Base-by-base conservation (phyloP, 768 basidiomycete genomes). In the Hysterangium stoloniferum region DNA sequence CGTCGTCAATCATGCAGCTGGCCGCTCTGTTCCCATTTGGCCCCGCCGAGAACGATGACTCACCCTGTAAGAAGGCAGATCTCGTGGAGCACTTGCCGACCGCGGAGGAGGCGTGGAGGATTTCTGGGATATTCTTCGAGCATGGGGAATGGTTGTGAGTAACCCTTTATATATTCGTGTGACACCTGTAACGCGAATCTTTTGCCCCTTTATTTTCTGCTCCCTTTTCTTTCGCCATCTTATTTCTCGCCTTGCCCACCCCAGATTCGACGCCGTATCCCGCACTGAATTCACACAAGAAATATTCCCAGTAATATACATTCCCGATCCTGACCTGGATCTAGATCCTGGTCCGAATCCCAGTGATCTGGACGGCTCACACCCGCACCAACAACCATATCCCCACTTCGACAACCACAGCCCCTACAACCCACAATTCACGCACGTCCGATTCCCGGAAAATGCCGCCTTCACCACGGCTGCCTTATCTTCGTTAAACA, bases 101-200 rank as follows among this genome's bases (percentile, higher is more conserved):
- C 11, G 17, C 49, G 4, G 49, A 51, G 20, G 43, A 27, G 11
- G 49, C 49, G 13, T 51, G 49, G 49, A 43, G 31, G 25, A 40
- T 51, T 4, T 41, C 24, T 43, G 49, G 43, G n/a, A 51, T 41
- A 17, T 51, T 51, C 22, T 51, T 51, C 27, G 27, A 24, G 12
- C 49, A 51, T 42, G 49, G 49, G 12, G 49, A 43, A n/a, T 51
- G 49, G 49, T 29, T 51, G 49, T 51, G 43, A 15, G 28, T 43
- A n/a, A n/a, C 13, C 25, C 22, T 15, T 7, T 44, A 22, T 28
- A 9, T 17, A 34, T 76, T 68, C 54, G 54, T 78, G 9, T 75
- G 76, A 3, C 20, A 60, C 6, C 67, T 59, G 31, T 64, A 67
- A 45, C 59, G 63, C n/a, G 71, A 75, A n/a, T n/a, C n/a, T 28